Evolutionary conservation across 306 rosid species (phyloP), one percentile per base, ranked within the genome.

Genomic region (Dalbergia cochinchinensis): DNA sequence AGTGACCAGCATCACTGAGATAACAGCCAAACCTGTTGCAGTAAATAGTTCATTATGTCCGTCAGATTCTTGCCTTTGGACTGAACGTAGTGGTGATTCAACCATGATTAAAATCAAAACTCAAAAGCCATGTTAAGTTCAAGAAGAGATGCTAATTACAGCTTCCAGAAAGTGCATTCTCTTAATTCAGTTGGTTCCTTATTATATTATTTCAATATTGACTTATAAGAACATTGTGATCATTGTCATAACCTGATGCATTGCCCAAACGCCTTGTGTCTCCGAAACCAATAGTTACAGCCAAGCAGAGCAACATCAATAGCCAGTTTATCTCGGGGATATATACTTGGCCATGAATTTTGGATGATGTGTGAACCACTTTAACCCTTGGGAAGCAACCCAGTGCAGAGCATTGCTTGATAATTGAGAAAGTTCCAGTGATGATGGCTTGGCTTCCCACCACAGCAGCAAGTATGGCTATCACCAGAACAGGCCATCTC

Each of bases 271-370:
- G 93, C 80, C 81, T 90, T 7, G 93, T 90, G 81, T 90, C 95
- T 86, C 93, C 73, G 65, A 92, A 92, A 78, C 94, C 92, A 68
- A 92, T 76, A 44, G 97, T 92, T 66, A 87, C 90, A 53, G 90
- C 92, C 89, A 92, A 77, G 71, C 97, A 92, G 60, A 92, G 73
- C 33, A 92, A 31, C 97, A 92, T 92, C 80, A 92, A 78, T 57
- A 89, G 86, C 97, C 97, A 92, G 69, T 92, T 92, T 81, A 92
- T 82, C 91, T 92, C 97, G 0, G 97, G 97, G 83, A 92, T 92
- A 71, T 92, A 92, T 19, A 92, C 85, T 85, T 89, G 97, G 63
- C 97, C 97, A 4, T 92, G 94, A 35, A 87, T 80, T 82, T 90
- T 92, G 4, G 97, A 89, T 47, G 95, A 90, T 10, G 97, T 92